Evolutionary conservation across 495 filamentous ascomycete species (phyloP).

Genomic region (Parathielavia hyrcaniae): DNA sequence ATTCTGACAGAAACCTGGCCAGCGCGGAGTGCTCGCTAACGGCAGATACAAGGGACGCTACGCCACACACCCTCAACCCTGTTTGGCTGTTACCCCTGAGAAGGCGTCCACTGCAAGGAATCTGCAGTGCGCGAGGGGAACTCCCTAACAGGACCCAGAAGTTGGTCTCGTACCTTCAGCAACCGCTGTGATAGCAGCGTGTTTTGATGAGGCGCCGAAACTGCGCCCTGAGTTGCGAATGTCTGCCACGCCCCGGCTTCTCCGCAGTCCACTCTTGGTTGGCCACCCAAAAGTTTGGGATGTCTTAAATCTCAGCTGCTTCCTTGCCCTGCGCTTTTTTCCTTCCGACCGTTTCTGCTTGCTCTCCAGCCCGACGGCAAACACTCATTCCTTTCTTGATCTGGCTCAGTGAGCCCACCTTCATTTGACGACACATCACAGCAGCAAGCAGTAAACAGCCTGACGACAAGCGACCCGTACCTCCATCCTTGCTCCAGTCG

Average conservation of each 20-base stretch:
- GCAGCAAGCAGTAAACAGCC: not conserved
- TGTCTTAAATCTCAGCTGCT: constrained; percentile 13
- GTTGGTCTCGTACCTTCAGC: constrained; percentile 2
- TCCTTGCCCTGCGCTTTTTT: constrained; percentile 11
- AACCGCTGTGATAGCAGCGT: not conserved
- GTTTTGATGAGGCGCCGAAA: not conserved
- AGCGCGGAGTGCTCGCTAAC: constrained; percentile 9
- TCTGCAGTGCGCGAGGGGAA: not conserved
- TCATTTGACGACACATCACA: constrained; percentile 15
- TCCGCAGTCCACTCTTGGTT: constrained; percentile 8
- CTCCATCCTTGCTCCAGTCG: not conserved
- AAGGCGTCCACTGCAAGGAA: not conserved
- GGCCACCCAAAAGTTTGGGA: constrained; percentile 10
- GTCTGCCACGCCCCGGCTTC: constrained; percentile 1
- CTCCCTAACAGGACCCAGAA: not conserved
- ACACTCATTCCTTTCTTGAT: constrained; percentile 33
- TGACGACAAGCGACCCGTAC: not conserved
- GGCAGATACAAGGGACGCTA: not conserved
- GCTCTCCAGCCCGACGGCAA: constrained; percentile 20
- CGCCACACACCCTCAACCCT: constrained; percentile 12
- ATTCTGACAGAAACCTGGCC: constrained; percentile 12
- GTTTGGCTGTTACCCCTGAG: constrained; percentile 13
- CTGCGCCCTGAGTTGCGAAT: not conserved
- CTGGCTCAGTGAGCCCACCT: constrained; percentile 34
- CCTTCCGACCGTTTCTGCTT: constrained; percentile 18